phyloP scores from a whole-genome alignment of 441 rosid species.

The Gossypium aridum region DNA sequence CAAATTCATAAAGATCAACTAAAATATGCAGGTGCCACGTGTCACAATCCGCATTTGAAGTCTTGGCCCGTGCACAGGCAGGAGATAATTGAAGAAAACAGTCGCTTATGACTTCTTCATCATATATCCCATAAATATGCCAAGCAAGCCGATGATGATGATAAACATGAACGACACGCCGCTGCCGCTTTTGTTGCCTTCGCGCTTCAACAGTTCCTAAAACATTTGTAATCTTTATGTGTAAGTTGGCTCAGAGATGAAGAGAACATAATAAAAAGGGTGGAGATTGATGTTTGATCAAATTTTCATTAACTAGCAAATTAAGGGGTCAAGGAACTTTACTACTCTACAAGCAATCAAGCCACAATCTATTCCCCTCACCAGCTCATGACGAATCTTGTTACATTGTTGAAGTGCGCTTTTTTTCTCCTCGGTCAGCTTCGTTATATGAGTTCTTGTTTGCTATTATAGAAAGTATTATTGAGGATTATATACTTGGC shows the following conservation, averaged over 20 bases:
- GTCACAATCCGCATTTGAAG: too few species aligned
- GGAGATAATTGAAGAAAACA: neutral
- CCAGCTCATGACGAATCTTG: constrained; percentile 76
- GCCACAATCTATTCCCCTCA: constrained; percentile 24
- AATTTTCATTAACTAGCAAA: neutral
- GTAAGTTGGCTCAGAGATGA: constrained; percentile 8
- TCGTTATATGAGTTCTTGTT: constrained; percentile 54
- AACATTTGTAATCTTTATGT: neutral
- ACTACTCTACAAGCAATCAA: neutral
- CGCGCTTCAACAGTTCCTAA: constrained; percentile 53
- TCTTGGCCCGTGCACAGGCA: neutral
- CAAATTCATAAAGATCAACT: too few species aligned
- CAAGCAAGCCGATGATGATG: constrained; percentile 46
- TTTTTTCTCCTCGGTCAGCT: constrained; percentile 66
- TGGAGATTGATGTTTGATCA: neutral
- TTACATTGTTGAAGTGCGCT: constrained; percentile 52
- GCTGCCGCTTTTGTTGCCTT: constrained; percentile 35
- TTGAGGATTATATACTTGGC: neutral
- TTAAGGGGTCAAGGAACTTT: neutral
- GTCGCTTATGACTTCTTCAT: constrained; percentile 44
- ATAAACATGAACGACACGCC: constrained; percentile 48
- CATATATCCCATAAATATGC: constrained; percentile 58
- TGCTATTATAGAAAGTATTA: constrained; percentile 24
- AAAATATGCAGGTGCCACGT: too few species aligned
- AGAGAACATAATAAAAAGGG: neutral